Percentiles rank a stretch among this genome's conserved stretches.
These are phyloP conservation scores for Saccharomycodes ludwigii DNA, from an alignment of 805 yeast species.

Conservation along the genomic window DNA sequence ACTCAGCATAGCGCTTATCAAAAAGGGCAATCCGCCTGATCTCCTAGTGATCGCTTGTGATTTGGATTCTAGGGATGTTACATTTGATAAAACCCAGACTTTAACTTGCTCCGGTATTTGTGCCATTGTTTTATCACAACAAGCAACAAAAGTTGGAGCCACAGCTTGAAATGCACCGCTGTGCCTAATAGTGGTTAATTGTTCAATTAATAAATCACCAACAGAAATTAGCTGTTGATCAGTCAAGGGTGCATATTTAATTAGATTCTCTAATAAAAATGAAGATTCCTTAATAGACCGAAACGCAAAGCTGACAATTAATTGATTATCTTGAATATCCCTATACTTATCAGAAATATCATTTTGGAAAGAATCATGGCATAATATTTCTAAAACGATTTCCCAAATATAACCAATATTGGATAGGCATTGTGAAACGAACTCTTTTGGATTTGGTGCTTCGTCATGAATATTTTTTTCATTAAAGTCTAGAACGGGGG, in stretches of 20 bases:
- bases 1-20: slow-evolving; percentile 63
- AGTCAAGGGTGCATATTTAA: slow-evolving; percentile 23
- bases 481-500: no score
- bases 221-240: slow-evolving; percentile 16
- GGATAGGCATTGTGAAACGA: no score
- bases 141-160: slow-evolving; percentile 62
- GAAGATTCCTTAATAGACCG: slow-evolving; percentile 72
- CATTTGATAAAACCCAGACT: slow-evolving; percentile 48
- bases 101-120: slow-evolving; percentile 30
- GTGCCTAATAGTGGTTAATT: slow-evolving; percentile 66
- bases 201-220: slow-evolving; percentile 50
- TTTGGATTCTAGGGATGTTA: slow-evolving; percentile 38
- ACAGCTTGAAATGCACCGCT: slow-evolving; percentile 88
- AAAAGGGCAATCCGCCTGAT: slow-evolving; percentile 83
- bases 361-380: slow-evolving; percentile 65
- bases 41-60: slow-evolving; percentile 72
- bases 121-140: slow-evolving; percentile 45
- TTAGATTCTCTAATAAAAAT: slow-evolving; percentile 33
- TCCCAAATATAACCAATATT: no score
- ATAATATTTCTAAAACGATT: slow-evolving; percentile 31
- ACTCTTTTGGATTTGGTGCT: no score
- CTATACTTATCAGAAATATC: slow-evolving; percentile 37
- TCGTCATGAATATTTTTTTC: no score
- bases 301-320: slow-evolving; percentile 63
- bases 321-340: slow-evolving; percentile 29